These are phyloP conservation scores for Pseudogymnoascus sp. DNA, from an alignment of 2,329 filamentous ascomycete genomes.

Conservation along the genomic window DNA sequence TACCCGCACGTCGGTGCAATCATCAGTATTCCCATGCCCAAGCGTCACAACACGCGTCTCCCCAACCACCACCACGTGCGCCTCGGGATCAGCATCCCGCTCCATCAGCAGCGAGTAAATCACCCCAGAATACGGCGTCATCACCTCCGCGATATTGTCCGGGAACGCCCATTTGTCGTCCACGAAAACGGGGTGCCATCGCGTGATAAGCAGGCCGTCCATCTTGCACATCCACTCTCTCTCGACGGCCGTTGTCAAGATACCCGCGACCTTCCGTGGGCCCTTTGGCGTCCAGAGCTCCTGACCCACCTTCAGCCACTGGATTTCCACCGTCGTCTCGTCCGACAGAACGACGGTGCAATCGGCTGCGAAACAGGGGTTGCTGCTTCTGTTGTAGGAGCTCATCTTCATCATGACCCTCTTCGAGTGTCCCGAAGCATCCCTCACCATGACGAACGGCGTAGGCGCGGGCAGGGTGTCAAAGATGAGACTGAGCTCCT, in stretches of 20 bases:
- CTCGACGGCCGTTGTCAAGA: constrained; percentile 42
- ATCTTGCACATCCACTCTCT: constrained; percentile 38
- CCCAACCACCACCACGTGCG: constrained; percentile 40
- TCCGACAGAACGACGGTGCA: constrained; percentile 39
- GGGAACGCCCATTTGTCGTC: constrained; percentile 42
- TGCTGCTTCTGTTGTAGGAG: constrained; percentile 33
- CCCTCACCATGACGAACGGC: constrained; percentile 11
- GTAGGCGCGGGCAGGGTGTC: constrained; percentile 26
- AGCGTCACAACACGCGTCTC: constrained; percentile 40
- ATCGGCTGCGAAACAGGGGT: constrained; percentile 46
- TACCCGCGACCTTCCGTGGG: constrained; percentile 38
- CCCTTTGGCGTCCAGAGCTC: constrained; percentile 44
- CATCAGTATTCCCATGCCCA: constrained; percentile 35
- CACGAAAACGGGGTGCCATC: constrained; percentile 49
- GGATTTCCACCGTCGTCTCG: constrained; percentile 33
- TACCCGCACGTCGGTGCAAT: constrained; percentile 34
- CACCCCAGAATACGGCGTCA: constrained; percentile 38
- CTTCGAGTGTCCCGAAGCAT: background rate
- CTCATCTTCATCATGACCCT: constrained; percentile 32
- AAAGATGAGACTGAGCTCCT: constrained; percentile 39
- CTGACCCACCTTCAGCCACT: constrained; percentile 38
- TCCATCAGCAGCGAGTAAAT: constrained; percentile 52
- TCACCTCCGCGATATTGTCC: constrained; percentile 25
- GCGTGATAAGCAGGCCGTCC: constrained; percentile 40
- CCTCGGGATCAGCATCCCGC: constrained; percentile 31